Conservation (phyloP, 2,329 filamentous ascomycete genomes). For the Trichoderma guizhouense region DNA sequence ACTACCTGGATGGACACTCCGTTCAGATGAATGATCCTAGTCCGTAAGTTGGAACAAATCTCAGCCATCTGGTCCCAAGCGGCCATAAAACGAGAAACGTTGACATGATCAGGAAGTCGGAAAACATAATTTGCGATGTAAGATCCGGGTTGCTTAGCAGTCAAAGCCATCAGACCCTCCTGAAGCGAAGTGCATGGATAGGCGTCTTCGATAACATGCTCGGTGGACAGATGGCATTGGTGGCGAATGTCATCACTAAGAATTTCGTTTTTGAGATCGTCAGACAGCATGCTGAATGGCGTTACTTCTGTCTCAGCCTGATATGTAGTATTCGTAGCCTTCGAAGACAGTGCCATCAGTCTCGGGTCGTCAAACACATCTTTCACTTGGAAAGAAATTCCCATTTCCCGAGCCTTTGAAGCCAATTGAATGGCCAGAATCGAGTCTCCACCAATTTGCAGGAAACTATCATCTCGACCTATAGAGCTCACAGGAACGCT, state of each 20-base stretch:
- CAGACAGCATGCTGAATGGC: not conserved
- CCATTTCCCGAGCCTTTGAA: slow-evolving; percentile 31
- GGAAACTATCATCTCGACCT: slow-evolving; percentile 21
- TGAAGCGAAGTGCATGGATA: slow-evolving; percentile 20
- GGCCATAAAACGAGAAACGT: not conserved
- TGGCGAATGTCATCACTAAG: not conserved
- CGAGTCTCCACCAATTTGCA: slow-evolving; percentile 39
- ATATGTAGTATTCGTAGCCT: not conserved
- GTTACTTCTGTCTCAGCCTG: not conserved
- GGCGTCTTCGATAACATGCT: slow-evolving; percentile 8
- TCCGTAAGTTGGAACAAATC: slow-evolving; percentile 13
- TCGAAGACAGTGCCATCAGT: not conserved
- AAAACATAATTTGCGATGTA: slow-evolving; percentile 9
- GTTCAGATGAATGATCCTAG: slow-evolving; percentile 16
- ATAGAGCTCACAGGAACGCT: slow-evolving; percentile 28
- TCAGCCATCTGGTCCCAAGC: slow-evolving; percentile 19
- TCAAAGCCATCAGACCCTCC: slow-evolving; percentile 19
- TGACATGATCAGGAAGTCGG: not conserved
- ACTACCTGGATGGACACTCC: not conserved
- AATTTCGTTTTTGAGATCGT: not conserved
- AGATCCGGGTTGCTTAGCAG: slow-evolving; percentile 15
- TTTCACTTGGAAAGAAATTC: not conserved
- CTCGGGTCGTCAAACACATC: slow-evolving; percentile 2
- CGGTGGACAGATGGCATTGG: not conserved
- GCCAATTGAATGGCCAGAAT: slow-evolving; percentile 43